phyloP scores from a whole-genome alignment of 805 yeast genomes.

The Starmerella tilneyi region DNA sequence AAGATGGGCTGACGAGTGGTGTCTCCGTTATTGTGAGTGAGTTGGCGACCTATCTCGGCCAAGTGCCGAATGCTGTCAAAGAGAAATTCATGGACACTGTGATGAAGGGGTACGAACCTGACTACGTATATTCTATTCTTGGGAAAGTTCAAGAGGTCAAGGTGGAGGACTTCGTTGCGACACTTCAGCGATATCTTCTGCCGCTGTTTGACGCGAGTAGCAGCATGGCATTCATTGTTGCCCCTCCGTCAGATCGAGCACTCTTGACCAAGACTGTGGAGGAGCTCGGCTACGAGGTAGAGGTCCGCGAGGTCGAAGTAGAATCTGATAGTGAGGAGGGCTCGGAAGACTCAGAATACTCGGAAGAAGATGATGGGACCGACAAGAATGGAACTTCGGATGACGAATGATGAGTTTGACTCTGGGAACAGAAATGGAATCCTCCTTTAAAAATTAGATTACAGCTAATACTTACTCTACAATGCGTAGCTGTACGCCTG shows the following conservation, averaged over 20 bases:
- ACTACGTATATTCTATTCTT: slow-evolving; percentile 48
- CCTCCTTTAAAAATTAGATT: background rate
- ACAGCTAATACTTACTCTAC: slow-evolving; percentile 12
- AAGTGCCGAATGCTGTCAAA: slow-evolving; percentile 53
- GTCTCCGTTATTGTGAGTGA: slow-evolving; percentile 63
- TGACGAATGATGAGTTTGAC: background rate
- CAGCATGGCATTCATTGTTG: slow-evolving; percentile 59
- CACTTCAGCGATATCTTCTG: slow-evolving; percentile 48
- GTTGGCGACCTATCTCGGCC: slow-evolving; percentile 59
- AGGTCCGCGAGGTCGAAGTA: slow-evolving; percentile 44
- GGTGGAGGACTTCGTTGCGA: slow-evolving; percentile 38
- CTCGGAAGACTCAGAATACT: too few species aligned
- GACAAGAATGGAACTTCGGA: background rate
- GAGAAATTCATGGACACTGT: slow-evolving; percentile 56
- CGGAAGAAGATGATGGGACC: background rate
- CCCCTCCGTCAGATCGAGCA: slow-evolving; percentile 56
- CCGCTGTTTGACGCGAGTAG: slow-evolving; percentile 50
- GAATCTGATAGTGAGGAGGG: slow-evolving; percentile 11
- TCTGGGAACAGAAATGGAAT: background rate
- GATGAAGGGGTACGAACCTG: slow-evolving; percentile 59
- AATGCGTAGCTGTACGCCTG: slow-evolving; percentile 19
- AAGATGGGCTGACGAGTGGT: slow-evolving; percentile 56
- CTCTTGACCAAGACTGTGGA: slow-evolving; percentile 40
- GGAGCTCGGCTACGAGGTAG: slow-evolving; percentile 49
- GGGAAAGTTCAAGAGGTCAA: slow-evolving; percentile 42